A percentile compares a stretch with the other conserved stretches of the same genome.
Evolutionary conservation across 345 rosid genomes (phyloP).

Genomic region (Boechera stricta): DNA sequence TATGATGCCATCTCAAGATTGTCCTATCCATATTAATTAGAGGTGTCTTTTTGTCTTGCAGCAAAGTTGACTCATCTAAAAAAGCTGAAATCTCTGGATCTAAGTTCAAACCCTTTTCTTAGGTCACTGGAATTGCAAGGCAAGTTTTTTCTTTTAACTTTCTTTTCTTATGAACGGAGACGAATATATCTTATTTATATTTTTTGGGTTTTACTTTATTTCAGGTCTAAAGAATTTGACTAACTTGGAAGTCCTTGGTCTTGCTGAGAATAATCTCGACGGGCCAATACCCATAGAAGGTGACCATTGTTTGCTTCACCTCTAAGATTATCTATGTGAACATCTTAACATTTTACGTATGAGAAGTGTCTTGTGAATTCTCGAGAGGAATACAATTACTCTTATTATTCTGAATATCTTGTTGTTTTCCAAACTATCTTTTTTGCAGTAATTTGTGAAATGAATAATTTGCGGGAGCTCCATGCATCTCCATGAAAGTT

Average conservation of each 20-base stretch:
- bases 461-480: constrained; percentile 28
- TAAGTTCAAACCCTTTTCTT: not conserved
- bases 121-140: constrained; percentile 21
- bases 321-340: not conserved
- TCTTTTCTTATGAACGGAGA: not conserved
- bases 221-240: constrained; percentile 9
- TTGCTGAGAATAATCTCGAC: not conserved
- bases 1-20: not conserved
- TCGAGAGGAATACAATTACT: not conserved
- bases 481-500: not conserved
- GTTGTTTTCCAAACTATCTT: not conserved
- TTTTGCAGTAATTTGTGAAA: not conserved
- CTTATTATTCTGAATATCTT: not conserved
- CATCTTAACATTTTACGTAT: not conserved
- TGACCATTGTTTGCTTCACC: not conserved
- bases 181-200: not conserved
- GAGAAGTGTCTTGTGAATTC: not conserved
- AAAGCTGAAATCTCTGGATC: constrained; percentile 19
- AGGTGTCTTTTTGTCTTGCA: not conserved
- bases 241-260: constrained; percentile 5
- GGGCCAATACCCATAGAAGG: not conserved
- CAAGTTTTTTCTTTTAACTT: not conserved
- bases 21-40: not conserved
- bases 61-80: not conserved
- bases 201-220: not conserved